phyloP scores from a whole-genome alignment of 352 stramenopile species.

The Phytophthora sp. region DNA sequence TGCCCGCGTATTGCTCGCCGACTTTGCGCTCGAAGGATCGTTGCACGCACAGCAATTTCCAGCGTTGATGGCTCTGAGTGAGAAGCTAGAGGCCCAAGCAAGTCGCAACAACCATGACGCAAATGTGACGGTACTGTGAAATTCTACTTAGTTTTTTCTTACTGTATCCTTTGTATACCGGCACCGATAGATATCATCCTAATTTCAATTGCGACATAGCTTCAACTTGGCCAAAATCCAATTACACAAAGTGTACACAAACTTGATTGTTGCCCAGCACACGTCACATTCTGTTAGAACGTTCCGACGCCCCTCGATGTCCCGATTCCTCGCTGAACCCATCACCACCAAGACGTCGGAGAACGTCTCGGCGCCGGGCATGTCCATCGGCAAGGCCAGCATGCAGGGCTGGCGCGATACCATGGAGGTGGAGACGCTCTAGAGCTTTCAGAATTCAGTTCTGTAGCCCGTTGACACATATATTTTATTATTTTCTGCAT shows the following conservation, averaged over 20 bases:
- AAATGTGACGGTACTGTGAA: background rate
- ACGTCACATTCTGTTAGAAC: slow-evolving; percentile 13
- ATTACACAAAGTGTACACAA: slow-evolving; percentile 15
- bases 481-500: slow-evolving; percentile 7
- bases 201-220: background rate
- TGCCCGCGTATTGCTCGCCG: slow-evolving; percentile 27
- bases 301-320: slow-evolving; percentile 46
- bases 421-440: slow-evolving; percentile 74
- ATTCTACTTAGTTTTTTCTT: too few species aligned
- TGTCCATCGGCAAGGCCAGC: slow-evolving; percentile 69
- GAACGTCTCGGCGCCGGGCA: slow-evolving; percentile 43
- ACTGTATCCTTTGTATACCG: too few species aligned
- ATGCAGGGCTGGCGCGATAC: slow-evolving; percentile 89
- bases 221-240: slow-evolving; percentile 8
- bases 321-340: slow-evolving; percentile 84
- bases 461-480: background rate
- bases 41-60: slow-evolving; percentile 57
- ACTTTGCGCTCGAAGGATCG: slow-evolving; percentile 50
- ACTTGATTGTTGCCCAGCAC: background rate
- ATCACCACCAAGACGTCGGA: slow-evolving; percentile 77
- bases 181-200: background rate
- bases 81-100: slow-evolving; percentile 20
- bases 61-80: slow-evolving; percentile 29
- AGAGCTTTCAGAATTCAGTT: background rate
- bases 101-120: background rate